Conservation (phyloP, 2,329 filamentous ascomycete genomes). For the Thielaviopsis punctulata region DNA sequence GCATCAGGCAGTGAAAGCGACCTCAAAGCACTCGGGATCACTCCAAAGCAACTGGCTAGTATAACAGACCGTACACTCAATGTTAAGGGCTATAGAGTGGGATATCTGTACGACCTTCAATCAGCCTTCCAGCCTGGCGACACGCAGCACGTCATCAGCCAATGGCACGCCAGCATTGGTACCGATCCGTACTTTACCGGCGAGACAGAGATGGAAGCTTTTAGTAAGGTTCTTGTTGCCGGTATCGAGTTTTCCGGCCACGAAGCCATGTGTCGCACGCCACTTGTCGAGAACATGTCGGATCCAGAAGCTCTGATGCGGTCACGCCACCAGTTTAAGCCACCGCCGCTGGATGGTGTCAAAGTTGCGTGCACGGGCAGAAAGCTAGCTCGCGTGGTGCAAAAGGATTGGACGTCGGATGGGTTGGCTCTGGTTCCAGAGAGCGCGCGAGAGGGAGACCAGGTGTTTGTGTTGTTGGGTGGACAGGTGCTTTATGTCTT, state of each 20-base stretch:
- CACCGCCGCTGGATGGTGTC: slow-evolving; percentile 7
- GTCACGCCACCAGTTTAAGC: slow-evolving; percentile 3
- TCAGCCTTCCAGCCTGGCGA: slow-evolving; percentile 9
- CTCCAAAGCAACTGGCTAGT: slow-evolving; percentile 4
- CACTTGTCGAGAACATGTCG: background rate
- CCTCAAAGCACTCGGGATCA: slow-evolving; percentile 8
- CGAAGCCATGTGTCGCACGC: slow-evolving; percentile 10
- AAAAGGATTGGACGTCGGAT: slow-evolving; percentile 13
- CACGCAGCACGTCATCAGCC: slow-evolving; percentile 4
- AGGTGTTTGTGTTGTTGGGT: slow-evolving; percentile 14
- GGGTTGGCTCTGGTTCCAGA: slow-evolving; percentile 12
- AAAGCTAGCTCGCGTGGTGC: slow-evolving; percentile 11
- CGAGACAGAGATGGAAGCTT: slow-evolving; percentile 12
- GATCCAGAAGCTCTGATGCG: background rate
- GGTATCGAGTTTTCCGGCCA: slow-evolving; percentile 9
- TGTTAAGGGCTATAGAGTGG: slow-evolving; percentile 13
- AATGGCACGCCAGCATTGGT: slow-evolving; percentile 8
- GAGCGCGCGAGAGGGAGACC: slow-evolving; percentile 12
- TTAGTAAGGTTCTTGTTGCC: slow-evolving; percentile 11
- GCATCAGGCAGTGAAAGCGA: slow-evolving; percentile 11
- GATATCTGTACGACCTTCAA: slow-evolving; percentile 14
- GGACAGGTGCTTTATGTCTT: slow-evolving; percentile 14
- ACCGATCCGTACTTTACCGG: slow-evolving; percentile 12
- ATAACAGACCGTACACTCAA: slow-evolving; percentile 10
- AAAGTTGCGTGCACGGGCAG: slow-evolving; percentile 12